Conservation (phyloP, 352 stramenopile genomes). For the Phytophthora palmivora region DNA sequence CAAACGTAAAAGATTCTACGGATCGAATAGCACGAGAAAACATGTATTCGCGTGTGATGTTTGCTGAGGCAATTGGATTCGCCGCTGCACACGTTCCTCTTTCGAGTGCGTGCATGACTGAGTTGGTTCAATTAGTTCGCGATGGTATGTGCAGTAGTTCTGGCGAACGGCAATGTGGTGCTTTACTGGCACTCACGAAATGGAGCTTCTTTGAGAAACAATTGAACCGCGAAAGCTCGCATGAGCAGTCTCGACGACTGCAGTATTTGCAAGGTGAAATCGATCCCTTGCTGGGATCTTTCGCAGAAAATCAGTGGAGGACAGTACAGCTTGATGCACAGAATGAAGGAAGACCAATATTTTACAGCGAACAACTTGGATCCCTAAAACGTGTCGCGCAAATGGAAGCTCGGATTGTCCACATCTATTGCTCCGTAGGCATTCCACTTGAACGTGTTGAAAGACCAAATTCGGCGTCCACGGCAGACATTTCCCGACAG, state of each 20-base stretch:
- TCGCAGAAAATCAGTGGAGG: slow-evolving; percentile 62
- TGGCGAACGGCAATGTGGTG: slow-evolving; percentile 70
- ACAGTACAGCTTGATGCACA: slow-evolving; percentile 11
- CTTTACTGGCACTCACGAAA: slow-evolving; percentile 54
- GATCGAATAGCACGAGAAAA: slow-evolving; percentile 18
- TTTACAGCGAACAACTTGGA: slow-evolving; percentile 64
- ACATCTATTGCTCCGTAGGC: slow-evolving; percentile 50
- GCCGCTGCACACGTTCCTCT: slow-evolving; percentile 42
- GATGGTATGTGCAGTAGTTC: slow-evolving; percentile 44
- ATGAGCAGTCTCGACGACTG: slow-evolving; percentile 15
- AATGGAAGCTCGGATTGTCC: slow-evolving; percentile 64
- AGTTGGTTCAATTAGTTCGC: slow-evolving; percentile 31
- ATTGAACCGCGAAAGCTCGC: background rate
- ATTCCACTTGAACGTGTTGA: slow-evolving; percentile 33
- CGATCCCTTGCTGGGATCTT: slow-evolving; percentile 31
- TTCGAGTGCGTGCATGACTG: slow-evolving; percentile 15
- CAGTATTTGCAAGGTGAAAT: slow-evolving; percentile 34
- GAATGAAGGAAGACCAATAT: slow-evolving; percentile 13
- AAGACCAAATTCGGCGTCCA: slow-evolving; percentile 23
- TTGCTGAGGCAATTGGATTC: slow-evolving; percentile 67
- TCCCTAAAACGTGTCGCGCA: slow-evolving; percentile 54
- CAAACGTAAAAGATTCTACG: background rate
- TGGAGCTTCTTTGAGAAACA: slow-evolving; percentile 61
- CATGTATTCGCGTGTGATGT: slow-evolving; percentile 47
- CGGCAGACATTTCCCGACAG: slow-evolving; percentile 57